Base-by-base conservation (phyloP, 2,329 filamentous ascomycete species). In the Arthrobotrys sphaeroides region DNA sequence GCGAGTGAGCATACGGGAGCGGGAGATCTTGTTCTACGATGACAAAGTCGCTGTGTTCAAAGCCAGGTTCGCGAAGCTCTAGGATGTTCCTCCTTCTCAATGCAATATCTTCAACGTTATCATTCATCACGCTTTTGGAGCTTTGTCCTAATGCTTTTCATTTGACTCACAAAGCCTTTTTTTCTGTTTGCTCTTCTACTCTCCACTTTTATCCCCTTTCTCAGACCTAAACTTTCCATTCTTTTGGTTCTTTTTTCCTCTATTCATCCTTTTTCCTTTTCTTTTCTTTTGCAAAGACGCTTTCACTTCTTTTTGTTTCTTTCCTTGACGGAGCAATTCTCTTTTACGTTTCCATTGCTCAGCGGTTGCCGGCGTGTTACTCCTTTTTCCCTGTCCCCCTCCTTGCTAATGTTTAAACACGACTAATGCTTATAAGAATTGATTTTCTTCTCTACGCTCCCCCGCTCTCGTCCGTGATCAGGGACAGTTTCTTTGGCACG, bases 21-120 rank as follows among this genome's bases (percentile, higher is more conserved):
- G 91, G 76, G 91, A 94, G 84, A 94, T 95, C 77, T 82, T 94
- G 77, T 94, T 93, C 82, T 94, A 93, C 80, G 92, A 94, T 81
- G 91, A 94, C 81, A 92, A 92, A 82, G 88, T 93, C 62, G 89
- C 90, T 26, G 90, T 94, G 70, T 94, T 94, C 83, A 91, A 90
- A 81, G 90, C 90, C 31, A 87, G 91, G 74, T 68, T 69, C 53
- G 73, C 59, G 13, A 77, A 66, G 49, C 66, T 77, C 31, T 33
- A n/a, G 26, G 31, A n/a, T n/a, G 28, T 28, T 26, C 13, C 1
- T n/a, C 1, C 22, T 28, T 40, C 59, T 13, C 45, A 5, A 6
- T 28, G 9, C 20, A 36, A 59, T 31, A 22, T 59, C 28, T 42
- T 22, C 18, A 24, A 20, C 45, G 12, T 64, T 16, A 33, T 43